Evolutionary conservation across 371 early-diverging fungal genomes (phyloP).

Genomic region (Circinella umbellata): DNA sequence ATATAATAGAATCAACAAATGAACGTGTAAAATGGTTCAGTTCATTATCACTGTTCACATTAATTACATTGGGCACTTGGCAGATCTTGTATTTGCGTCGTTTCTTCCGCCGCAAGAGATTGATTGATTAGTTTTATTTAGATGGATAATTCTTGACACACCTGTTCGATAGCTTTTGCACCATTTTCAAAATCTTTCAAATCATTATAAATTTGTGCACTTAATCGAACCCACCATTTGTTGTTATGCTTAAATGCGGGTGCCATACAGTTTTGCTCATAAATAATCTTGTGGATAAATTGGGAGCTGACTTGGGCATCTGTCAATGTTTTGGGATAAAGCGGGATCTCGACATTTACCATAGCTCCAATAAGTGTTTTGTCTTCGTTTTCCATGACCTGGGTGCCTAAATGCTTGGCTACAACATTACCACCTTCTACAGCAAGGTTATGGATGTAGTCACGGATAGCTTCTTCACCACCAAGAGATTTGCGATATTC

Average conservation of each 20-base stretch:
- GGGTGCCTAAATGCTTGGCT: conserved; percentile 63
- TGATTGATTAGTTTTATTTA: conserved; percentile 56
- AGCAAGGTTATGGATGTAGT: conserved; percentile 63
- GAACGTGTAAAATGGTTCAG: conserved; percentile 79
- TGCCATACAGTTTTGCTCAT: conserved; percentile 47
- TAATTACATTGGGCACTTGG: conserved; percentile 74
- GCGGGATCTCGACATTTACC: conserved; percentile 66
- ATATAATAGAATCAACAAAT: conserved; percentile 73
- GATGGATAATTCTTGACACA: conserved; percentile 33
- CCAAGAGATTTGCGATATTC: conserved; percentile 59
- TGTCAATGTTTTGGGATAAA: conserved; percentile 31
- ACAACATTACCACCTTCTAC: conserved; percentile 59
- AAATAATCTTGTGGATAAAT: conserved; percentile 46
- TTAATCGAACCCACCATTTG: conserved; percentile 57
- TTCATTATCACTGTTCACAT: conserved; percentile 64
- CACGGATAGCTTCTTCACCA: conserved; percentile 57
- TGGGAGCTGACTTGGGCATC: conserved; percentile 20
- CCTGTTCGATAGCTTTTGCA: conserved; percentile 47
- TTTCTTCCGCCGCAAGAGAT: conserved; percentile 84
- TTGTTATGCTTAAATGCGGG: conserved; percentile 54
- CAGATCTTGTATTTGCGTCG: conserved; percentile 77
- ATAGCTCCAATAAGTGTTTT: conserved; percentile 48
- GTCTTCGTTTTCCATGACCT: conserved; percentile 58
- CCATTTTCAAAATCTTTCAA: conserved; percentile 55
- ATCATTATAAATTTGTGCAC: conserved; percentile 65